These are phyloP conservation scores for Micromonas commoda DNA, from an alignment of 139 green algal species.

Conservation along the genomic window DNA sequence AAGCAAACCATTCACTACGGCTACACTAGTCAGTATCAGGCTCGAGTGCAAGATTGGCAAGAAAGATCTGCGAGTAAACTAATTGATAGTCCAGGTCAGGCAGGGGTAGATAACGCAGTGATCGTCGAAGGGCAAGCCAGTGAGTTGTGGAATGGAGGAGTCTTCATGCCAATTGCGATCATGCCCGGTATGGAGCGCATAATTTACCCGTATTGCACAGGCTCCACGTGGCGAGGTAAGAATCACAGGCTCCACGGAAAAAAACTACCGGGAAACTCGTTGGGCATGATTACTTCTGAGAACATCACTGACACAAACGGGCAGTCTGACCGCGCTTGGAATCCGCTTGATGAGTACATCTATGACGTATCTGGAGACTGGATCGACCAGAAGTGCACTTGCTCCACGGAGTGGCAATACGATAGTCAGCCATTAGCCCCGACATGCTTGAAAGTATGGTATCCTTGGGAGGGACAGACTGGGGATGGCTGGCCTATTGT, in stretches of 20 bases:
- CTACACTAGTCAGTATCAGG: background rate
- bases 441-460: constrained; percentile 10
- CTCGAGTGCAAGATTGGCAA: background rate
- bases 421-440: background rate
- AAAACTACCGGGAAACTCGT: background rate
- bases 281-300: background rate
- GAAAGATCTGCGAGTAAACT: background rate
- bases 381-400: constrained; percentile 9
- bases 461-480: background rate
- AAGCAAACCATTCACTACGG: background rate
- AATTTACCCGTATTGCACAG: constrained; percentile 23
- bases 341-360: background rate
- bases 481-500: too few species aligned
- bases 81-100: background rate
- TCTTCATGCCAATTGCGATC: background rate
- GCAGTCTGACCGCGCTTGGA: background rate
- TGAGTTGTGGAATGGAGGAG: background rate
- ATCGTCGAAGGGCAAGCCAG: background rate
- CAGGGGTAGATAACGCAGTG: background rate
- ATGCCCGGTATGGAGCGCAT: background rate
- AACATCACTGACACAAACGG: background rate
- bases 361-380: background rate
- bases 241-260: constrained; percentile 12
- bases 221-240: background rate
- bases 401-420: constrained; percentile 2